Base-by-base conservation (phyloP, 1,284 basidiomycete genomes). In the Tetrapyrgos nigripes region DNA sequence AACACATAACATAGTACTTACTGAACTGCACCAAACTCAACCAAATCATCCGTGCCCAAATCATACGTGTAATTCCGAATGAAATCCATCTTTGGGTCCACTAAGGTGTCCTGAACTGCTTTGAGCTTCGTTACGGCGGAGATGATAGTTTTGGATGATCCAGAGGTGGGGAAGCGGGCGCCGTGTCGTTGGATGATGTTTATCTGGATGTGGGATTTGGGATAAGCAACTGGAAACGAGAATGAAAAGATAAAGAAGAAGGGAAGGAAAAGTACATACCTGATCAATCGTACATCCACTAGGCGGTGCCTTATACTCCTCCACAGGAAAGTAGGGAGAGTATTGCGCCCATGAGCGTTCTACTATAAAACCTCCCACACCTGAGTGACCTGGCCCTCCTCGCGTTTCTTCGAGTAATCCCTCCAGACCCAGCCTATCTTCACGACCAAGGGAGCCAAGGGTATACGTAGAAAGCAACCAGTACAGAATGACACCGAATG, bases 141-240 rank as follows among this genome's bases (percentile, higher is more conserved):
- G 31, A 74, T 57, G n/a, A 93, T 88, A 2, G 65, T 64, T 11
- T 67, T 66, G 0, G 79, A 71, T 0, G 86, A 80, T 5, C 76
- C 76, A 0, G 71, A 66, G 0, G 93, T 94, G 0, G 94, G 94
- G 64, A 83, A 94, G 29, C 94, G 83, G 1, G 91, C 87, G 1
- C 92, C 92, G 66, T 96, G 94, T 10, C 94, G 80, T 74, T 96
- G 89, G 6, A 40, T 40, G 37, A 40, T 40, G 37, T 40, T 40
- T 4, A 40, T n/a, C 37, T 40, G 17, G n/a, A 96, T 74, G 93
- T 94, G 61, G n/a, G n/a, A n/a, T n/a, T n/a, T n/a, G n/a, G n/a
- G 26, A 27, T 24, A 6, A 28, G 44, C 27, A 58, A 53, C 49
- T 28, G 37, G 50, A 55, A 65, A 47, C 53, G 28, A 51, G 61